phyloP scores from a whole-genome alignment of 2,329 filamentous ascomycete genomes.

The Herpotrichia juniperi region DNA sequence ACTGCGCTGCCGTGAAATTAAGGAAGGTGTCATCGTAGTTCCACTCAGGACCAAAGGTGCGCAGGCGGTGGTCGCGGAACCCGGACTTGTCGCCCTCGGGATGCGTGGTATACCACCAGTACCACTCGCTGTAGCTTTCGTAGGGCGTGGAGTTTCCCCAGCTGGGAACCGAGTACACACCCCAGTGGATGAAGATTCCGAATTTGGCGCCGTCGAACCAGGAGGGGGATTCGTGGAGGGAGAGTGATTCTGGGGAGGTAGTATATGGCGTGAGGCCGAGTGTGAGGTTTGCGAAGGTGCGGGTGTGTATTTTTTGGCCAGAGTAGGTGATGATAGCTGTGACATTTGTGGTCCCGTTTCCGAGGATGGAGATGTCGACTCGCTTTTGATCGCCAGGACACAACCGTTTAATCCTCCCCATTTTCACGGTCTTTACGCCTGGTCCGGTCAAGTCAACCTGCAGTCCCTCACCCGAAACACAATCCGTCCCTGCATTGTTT shows the following conservation, averaged over 20 bases:
- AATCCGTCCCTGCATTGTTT: conserved; percentile 17
- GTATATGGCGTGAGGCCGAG: conserved; percentile 13
- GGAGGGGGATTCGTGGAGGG: conserved; percentile 52
- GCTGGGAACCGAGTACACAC: conserved; percentile 60
- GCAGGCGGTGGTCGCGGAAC: conserved; percentile 57
- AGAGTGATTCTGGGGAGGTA: conserved; percentile 28
- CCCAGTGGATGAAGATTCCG: conserved; percentile 68
- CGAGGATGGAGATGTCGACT: conserved; percentile 31
- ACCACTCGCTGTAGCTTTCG: conserved; percentile 50
- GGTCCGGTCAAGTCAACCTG: conserved; percentile 26
- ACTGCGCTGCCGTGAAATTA: conserved; percentile 58
- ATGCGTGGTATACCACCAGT: conserved; percentile 58
- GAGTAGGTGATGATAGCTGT: conserved; percentile 42
- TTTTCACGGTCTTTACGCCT: conserved; percentile 40
- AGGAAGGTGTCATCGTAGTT: conserved; percentile 63
- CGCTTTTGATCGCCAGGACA: conserved; percentile 50
- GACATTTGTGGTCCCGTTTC: conserved; percentile 30
- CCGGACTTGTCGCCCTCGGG: conserved; percentile 50
- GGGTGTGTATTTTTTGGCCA: background rate
- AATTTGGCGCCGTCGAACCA: conserved; percentile 64
- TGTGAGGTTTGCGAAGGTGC: conserved; percentile 3
- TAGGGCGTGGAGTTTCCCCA: conserved; percentile 56
- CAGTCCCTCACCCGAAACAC: conserved; percentile 15
- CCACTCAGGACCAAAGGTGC: conserved; percentile 56
- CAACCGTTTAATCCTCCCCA: conserved; percentile 47